Evolutionary conservation across 1,284 basidiomycete genomes (phyloP), one percentile per base, ranked within the genome.

Genomic region (Trichosporon ovoides): DNA sequence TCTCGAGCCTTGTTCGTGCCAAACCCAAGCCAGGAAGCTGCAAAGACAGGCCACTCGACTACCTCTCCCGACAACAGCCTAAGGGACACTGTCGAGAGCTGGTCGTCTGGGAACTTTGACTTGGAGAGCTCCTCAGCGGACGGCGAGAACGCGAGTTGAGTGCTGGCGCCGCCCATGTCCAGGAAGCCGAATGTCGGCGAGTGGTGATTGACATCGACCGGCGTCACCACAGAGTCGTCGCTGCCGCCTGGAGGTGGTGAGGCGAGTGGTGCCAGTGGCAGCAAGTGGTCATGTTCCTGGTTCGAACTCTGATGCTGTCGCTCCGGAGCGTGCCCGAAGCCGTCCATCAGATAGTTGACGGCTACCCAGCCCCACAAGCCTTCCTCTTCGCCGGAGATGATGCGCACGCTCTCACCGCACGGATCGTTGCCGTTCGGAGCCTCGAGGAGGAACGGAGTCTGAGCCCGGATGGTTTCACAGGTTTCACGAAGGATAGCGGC

Each of bases 311-410:
- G 18, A 53, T 64, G 53, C 43, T 34, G 9, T 0, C 57, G 49
- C 34, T 66, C 61, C 11, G 72, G 74, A 1, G 73, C 74, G 50
- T 83, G 80, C 14, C 84, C 84, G 73, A 99, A 99, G 2, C 94
- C 95, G 71, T 98, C 91, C 92, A 98, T 96, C 46, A 98, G 86
- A 75, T 99, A 98, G 76, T 98, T 99, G 72, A 98, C 91, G 0
- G 94, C 91, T 56, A 99, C 91, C 96, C 96, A 99, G 2, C 96
- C 96, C 75, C 95, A 96, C 50, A 98, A 79, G 0, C 96, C 96
- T 72, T 99, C 96, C 75, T 98, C 95, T 77, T 98, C 94, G 53
- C 96, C 96, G 1, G 91, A 89, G 69, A 98, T 98, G 67, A 98
- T 91, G 58, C 90, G 86, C 3, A 98, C 86, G 66, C 89, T 93